These are phyloP conservation scores for Brassica hybrid DNA, from an alignment of 441 rosid genomes.

Conservation along the genomic window DNA sequence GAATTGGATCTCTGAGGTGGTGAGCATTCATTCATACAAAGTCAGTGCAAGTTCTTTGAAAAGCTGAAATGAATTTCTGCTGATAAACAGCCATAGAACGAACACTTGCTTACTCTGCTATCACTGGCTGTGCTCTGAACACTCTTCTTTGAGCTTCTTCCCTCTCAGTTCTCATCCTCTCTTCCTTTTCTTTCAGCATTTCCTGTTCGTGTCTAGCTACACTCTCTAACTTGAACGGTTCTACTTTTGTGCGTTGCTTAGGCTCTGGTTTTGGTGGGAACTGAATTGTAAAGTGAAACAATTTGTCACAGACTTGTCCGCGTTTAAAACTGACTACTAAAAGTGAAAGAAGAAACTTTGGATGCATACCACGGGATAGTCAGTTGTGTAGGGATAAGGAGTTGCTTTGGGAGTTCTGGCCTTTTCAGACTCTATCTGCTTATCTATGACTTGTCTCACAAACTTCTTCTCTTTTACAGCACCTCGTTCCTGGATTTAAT, in stretches of 20 bases:
- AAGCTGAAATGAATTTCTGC: neutral
- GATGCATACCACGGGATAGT: slow-evolving; percentile 39
- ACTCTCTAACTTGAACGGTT: slow-evolving; percentile 83
- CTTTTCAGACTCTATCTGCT: slow-evolving; percentile 1
- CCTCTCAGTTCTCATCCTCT: slow-evolving; percentile 60
- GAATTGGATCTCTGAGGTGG: slow-evolving; percentile 8
- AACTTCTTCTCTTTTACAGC: slow-evolving; percentile 11
- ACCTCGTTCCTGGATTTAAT: slow-evolving; percentile 51
- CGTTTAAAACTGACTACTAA: neutral
- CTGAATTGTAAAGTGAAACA: slow-evolving; percentile 11
- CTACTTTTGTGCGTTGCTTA: slow-evolving; percentile 71
- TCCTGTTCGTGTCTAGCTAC: slow-evolving; percentile 79
- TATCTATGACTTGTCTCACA: slow-evolving; percentile 3
- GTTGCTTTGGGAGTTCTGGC: slow-evolving; percentile 45
- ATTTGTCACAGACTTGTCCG: neutral
- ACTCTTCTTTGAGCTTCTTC: slow-evolving; percentile 68
- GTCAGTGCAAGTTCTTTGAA: neutral
- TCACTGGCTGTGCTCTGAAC: slow-evolving; percentile 70
- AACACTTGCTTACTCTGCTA: slow-evolving; percentile 57
- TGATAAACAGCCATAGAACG: neutral
- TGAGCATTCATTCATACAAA: neutral
- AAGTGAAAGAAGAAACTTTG: slow-evolving; percentile 4
- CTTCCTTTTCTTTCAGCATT: slow-evolving; percentile 71
- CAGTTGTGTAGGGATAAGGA: slow-evolving; percentile 94
- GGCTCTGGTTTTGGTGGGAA: slow-evolving; percentile 72